These are phyloP conservation scores for Diplodia scrobiculata DNA, from an alignment of 2,329 filamentous ascomycete species.

Conservation along the genomic window DNA sequence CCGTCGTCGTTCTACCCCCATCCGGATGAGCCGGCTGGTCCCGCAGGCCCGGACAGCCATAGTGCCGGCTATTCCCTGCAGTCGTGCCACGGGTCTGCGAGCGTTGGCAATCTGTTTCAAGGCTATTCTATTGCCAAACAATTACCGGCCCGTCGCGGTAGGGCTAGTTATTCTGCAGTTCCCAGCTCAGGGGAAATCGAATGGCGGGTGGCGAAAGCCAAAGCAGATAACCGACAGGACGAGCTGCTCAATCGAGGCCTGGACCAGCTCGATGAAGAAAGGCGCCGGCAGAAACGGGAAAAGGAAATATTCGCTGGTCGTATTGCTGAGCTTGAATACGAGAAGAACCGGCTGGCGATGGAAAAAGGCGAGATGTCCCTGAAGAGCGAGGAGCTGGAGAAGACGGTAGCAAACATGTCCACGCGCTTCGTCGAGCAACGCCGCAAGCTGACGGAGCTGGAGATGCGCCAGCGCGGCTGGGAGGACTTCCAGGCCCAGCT, in stretches of 20 bases:
- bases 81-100: background rate
- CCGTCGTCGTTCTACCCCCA: slow-evolving; percentile 10
- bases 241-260: background rate
- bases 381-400: slow-evolving; percentile 5
- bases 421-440: slow-evolving; percentile 1
- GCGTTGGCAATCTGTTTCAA: background rate
- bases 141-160: background rate
- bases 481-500: background rate
- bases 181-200: background rate
- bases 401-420: background rate
- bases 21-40: slow-evolving; percentile 3
- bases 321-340: slow-evolving; percentile 20
- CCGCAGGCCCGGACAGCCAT: background rate
- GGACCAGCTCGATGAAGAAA: slow-evolving; percentile 4
- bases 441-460: background rate
- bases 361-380: background rate
- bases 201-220: background rate
- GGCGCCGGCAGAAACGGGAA: background rate
- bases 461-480: background rate
- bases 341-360: background rate
- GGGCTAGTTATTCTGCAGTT: background rate
- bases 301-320: slow-evolving; percentile 5
- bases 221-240: background rate
- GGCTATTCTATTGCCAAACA: background rate
- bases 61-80: background rate